Base-by-base conservation (phyloP, 306 rosid species). In the Leucaena leucocephala region DNA sequence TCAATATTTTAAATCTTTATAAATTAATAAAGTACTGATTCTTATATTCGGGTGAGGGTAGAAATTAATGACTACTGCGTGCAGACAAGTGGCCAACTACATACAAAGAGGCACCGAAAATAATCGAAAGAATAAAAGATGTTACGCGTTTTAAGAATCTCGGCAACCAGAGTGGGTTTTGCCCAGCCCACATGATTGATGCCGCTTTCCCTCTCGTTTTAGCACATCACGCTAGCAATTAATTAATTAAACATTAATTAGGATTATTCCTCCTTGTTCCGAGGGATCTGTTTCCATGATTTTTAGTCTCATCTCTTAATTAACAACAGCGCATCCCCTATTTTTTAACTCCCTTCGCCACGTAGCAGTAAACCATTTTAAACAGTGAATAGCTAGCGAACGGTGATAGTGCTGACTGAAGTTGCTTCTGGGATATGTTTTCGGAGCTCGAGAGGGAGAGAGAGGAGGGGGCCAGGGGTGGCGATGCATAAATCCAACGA, bases 361-460 rank as follows among this genome's bases (percentile, higher is more conserved):
- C 12, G 34, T 8, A 55, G 33, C 64, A 11, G 14, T 1, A 10
- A 58, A 58, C 9, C 16, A 10, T 22, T 22, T 58, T 0, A 19
- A 57, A 17, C 0, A 21, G 9, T 3, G 27, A 40, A 67, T 11
- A 67, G 27, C 11, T 38, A 54, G 4, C 9, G 42, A 5, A 17
- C 8, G 43, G 77, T 2, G 65, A 27, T 5, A 7, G 59, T 6
- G 7, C n/a, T 36, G 52, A 42, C 50, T 22, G 82, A 43, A 70
- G 86, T 82, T 82, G 82, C 88, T 85, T 79, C 61, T 59, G 0
- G 43, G 71, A 85, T 76, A 82, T 82, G 82, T 76, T 79, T 76
- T 57, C 58, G 78, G 82, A 79, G 82, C 72, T 76, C 77, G 79
- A 82, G 75, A 78, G 76, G 66, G 72, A 34, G 57, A 71, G 2